These are phyloP conservation scores for Daphne laureola DNA, from an alignment of 441 rosid species.

Conservation along the genomic window DNA sequence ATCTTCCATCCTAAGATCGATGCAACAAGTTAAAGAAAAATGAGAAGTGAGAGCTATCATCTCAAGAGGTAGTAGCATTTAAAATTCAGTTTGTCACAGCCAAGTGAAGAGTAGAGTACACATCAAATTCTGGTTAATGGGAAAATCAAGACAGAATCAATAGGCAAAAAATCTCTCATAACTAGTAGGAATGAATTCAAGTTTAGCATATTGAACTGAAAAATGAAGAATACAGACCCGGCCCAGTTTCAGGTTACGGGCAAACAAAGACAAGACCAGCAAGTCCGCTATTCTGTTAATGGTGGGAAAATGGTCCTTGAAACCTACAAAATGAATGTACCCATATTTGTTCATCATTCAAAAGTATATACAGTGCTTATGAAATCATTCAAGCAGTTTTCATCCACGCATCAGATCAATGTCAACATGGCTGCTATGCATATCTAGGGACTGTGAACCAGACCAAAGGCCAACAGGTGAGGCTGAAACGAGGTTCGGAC, in stretches of 20 bases:
- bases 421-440: constrained; percentile 62
- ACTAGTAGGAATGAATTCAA: no score
- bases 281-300: constrained; percentile 17
- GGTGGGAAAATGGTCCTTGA: background rate
- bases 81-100: constrained; percentile 1
- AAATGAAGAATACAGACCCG: no score
- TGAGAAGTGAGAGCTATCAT: no score
- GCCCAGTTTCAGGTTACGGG: background rate
- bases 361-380: constrained; percentile 32
- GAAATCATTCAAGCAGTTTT: constrained; percentile 15
- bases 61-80: no score
- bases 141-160: no score
- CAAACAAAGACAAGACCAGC: constrained; percentile 6
- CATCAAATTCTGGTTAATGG: constrained; percentile 17
- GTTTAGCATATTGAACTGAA: no score
- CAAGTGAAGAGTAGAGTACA: constrained; percentile 22
- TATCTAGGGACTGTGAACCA: constrained; percentile 58
- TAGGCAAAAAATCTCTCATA: no score
- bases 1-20: no score
- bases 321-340: no score
- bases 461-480: constrained; percentile 62
- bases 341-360: no score
- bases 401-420: constrained; percentile 92
- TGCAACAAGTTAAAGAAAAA: no score
- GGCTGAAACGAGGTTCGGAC: constrained; percentile 54